Base-by-base conservation (phyloP, 2,329 filamentous ascomycete species). In the Calonectria henricotiae region DNA sequence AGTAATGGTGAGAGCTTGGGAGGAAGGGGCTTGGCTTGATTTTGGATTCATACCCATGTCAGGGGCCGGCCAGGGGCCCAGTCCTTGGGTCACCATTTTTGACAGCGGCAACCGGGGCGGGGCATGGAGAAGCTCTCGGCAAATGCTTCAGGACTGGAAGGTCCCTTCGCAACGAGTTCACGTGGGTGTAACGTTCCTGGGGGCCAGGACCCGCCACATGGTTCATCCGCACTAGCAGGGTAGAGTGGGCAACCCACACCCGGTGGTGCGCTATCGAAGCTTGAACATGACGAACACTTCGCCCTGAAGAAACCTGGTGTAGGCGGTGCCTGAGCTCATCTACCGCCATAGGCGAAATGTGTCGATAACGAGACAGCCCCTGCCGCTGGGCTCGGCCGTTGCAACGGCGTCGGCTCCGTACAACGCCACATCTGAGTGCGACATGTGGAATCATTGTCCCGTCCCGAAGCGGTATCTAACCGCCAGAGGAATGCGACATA, bases 141-240 rank as follows among this genome's bases (percentile, higher is more conserved):
- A 65, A 37, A 46, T 35, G 11, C 54, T 60, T 47, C 63, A 65
- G 63, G 63, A 65, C 49, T 43, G 63, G 63, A 54, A 65, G 63
- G 49, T 60, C 63, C 63, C 43, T 65, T 41, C 7, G 39, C 39
- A 27, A 20, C 39, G 7, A 20, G 47, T 17, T 43, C 49, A 47
- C 27, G 49, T 58, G 51, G 51, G 13, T 32, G 32, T 32, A 39
- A 23, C 37, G 51, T 58, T 39, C 51, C 51, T 39, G 51, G 51
- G n/a, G 51, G 15, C 11, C n/a, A 20, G 8, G 51, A 17, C 51
- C 51, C 51, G 51, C 51, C 13, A 4, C 51, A 58, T 58, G 51
- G 51, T 58, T 58, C 51, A 58, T 58, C 51, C 32, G 51, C 23
- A n/a, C 51, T 58, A 37, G 35, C 32, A 17, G 20, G 51, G 51